These are phyloP conservation scores for Cephalotrichum gorgonifer DNA, from an alignment of 2,329 filamentous ascomycete genomes.

Conservation along the genomic window DNA sequence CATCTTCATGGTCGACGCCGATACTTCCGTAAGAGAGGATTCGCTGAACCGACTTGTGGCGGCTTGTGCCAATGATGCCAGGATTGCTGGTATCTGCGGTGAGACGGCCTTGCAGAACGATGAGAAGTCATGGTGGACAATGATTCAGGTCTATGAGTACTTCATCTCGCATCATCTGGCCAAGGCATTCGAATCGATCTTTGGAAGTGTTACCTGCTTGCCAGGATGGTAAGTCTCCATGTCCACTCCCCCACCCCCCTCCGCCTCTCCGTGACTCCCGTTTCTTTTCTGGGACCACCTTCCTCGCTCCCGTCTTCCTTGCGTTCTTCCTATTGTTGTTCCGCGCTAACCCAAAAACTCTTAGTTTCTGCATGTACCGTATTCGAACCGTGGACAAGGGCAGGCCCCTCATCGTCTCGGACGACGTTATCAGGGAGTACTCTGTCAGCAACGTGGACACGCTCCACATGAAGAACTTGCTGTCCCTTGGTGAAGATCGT, in stretches of 20 bases:
- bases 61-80: conserved; percentile 84
- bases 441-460: conserved; percentile 84
- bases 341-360: background rate
- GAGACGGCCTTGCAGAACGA: conserved; percentile 96
- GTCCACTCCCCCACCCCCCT: background rate
- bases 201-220: conserved; percentile 96
- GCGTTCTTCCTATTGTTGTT: too few species aligned
- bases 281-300: background rate
- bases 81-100: conserved; percentile 95
- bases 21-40: conserved; percentile 88
- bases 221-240: conserved; percentile 76
- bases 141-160: conserved; percentile 99
- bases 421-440: conserved; percentile 81
- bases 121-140: conserved; percentile 93
- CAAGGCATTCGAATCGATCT: conserved; percentile 96
- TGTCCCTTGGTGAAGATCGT: conserved; percentile 93
- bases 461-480: conserved; percentile 89
- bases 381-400: conserved; percentile 88
- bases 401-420: conserved; percentile 86
- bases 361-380: conserved; percentile 97
- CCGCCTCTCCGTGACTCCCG: conserved; percentile 4
- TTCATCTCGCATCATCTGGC: conserved; percentile 96
- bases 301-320: too few species aligned
- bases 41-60: conserved; percentile 87
- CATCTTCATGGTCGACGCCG: conserved; percentile 92